Percentiles rank a stretch among this genome's conserved stretches.
Evolutionary conservation across 2,329 filamentous ascomycete genomes (phyloP).

Genomic region (Capronia americana): DNA sequence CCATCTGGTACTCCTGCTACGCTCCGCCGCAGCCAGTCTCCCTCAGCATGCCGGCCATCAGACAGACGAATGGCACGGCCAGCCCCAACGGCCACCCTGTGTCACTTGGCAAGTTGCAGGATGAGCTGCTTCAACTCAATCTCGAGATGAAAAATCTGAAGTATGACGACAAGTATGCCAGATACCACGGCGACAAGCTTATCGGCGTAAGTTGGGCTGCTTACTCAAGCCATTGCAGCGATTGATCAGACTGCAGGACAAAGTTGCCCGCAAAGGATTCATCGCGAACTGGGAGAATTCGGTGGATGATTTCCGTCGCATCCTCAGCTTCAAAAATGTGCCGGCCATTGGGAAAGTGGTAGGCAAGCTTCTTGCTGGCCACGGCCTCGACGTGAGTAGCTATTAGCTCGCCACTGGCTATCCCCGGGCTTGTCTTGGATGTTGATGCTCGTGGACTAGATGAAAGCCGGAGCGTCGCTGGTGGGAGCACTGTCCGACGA

Average conservation of each 20-base stretch:
- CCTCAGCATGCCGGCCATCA: no score
- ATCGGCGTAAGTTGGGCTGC: neutral
- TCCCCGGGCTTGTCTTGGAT: neutral
- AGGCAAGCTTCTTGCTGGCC: neutral
- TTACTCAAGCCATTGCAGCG: neutral
- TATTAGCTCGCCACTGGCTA: neutral
- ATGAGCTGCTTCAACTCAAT: conserved; percentile 6
- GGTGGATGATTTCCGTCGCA: neutral
- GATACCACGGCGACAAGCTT: conserved; percentile 4
- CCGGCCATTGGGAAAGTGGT: conserved; percentile 2
- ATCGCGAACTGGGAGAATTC: conserved; percentile 5
- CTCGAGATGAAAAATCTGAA: conserved; percentile 6
- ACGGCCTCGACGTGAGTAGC: neutral
- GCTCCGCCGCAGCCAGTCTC: neutral
- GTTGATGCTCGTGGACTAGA: neutral
- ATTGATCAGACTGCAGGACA: neutral
- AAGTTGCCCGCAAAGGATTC: conserved; percentile 3
- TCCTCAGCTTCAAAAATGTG: neutral
- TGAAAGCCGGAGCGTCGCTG: conserved; percentile 2
- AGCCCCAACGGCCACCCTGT: neutral
- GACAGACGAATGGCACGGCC: conserved; percentile 1
- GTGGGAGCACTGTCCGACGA: neutral
- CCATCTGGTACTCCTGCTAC: neutral
- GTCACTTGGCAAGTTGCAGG: neutral
- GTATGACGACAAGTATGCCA: conserved; percentile 8